Base-by-base conservation (phyloP, 2,329 filamentous ascomycete species). In the Fusarium domesticum region DNA sequence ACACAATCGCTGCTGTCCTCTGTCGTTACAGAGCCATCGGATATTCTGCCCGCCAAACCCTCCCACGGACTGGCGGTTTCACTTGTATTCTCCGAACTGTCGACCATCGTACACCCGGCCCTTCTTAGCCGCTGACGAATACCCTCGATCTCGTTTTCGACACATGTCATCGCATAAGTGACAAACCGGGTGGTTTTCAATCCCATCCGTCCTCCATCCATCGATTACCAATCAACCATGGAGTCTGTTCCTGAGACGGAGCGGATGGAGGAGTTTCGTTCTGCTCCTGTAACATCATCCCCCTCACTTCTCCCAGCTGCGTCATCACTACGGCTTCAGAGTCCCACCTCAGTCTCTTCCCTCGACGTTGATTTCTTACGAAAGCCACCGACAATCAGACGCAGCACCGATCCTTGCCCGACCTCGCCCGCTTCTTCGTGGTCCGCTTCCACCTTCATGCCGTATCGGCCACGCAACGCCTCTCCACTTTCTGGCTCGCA, bases 191-290 rank as follows among this genome's bases (percentile, higher is more conserved):
- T 57, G 49, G 48, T 43, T 45, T 39, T 42, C 53, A 39, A 42
- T 52, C 43, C 51, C 53, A 53, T 41, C 45, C 51, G 44, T 46
- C 31, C 42, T 44, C 50, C 46, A 48, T 38, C 17, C 15, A 32
- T 31, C 44, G 48, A 50, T 48, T 45, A 50, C 42, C 53, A 49
- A 56, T 47, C 45, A 63, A 65, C 57, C 56, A 85, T 85, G 81
- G 81, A 85, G 66, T 79, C 81, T 46, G 81, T 85, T 59, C 81
- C 81, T 54, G 81, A 85, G 70, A 82, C 81, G 38, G 79, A 84
- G 71, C 74, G 80, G 53, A 80, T 85, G 76, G 80, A 84, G 71
- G 79, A 80, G 63, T 85, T 84, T 61, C 76, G 73, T 50, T 68
- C 78, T 42, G 75, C 78, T 40, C 78, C 79, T 53, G 68, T 81